Evolutionary conservation across 2,329 filamentous ascomycete genomes (phyloP).

Genomic region (Fusarium transvaalense): DNA sequence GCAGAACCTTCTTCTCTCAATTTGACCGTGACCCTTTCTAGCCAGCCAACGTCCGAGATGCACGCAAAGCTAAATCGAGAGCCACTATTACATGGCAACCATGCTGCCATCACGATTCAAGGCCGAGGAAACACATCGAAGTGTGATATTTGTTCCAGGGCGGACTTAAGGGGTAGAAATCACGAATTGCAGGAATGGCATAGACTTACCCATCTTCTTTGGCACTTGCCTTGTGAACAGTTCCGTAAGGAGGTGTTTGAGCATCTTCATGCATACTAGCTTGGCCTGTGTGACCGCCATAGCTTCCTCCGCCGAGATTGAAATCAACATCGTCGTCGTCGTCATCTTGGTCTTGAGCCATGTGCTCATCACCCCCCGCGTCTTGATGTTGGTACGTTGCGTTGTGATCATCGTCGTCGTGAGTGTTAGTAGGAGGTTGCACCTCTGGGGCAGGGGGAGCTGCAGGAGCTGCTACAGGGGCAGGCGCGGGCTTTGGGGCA

Average conservation of each 20-base stretch:
- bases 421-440: conserved; percentile 45
- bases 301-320: conserved; percentile 62
- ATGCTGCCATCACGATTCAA: conserved; percentile 39
- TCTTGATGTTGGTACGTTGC: conserved; percentile 41
- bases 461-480: conserved; percentile 45
- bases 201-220: conserved; percentile 61
- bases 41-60: conserved; percentile 46
- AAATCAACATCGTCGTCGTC: conserved; percentile 72
- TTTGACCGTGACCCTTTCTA: conserved; percentile 48
- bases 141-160: conserved; percentile 23
- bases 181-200: conserved; percentile 40
- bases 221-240: conserved; percentile 72
- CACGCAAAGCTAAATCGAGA: conserved; percentile 37
- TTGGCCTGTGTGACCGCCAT: conserved; percentile 48
- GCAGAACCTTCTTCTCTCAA: conserved; percentile 44
- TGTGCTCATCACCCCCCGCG: conserved; percentile 55
- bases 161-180: conserved; percentile 36
- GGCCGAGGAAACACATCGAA: conserved; percentile 28
- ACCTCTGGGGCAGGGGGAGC: conserved; percentile 45
- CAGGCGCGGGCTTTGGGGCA: conserved; percentile 57
- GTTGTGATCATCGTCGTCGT: conserved; percentile 45
- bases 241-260: conserved; percentile 52
- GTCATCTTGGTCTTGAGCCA: conserved; percentile 61
- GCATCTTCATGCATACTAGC: conserved; percentile 48
- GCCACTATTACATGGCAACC: conserved; percentile 41